Evolutionary conservation across 2,329 filamentous ascomycete genomes (phyloP).

Genomic region (Dissoconium aciculare): DNA sequence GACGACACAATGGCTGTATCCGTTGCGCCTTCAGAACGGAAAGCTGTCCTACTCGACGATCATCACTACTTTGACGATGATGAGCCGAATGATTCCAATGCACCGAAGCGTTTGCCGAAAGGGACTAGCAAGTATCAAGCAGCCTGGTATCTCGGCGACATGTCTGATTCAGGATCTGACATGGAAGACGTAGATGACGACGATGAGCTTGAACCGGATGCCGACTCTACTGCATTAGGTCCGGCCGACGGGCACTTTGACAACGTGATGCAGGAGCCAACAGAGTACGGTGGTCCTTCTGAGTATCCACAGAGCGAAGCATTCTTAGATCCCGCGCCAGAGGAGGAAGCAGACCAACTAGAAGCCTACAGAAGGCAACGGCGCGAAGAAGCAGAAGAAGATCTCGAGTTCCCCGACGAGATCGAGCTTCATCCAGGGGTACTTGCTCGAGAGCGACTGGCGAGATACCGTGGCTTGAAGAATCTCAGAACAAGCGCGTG

Average conservation of each 20-base stretch:
- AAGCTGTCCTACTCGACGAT: slow-evolving; percentile 85
- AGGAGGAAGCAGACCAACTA: slow-evolving; percentile 72
- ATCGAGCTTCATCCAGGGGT: slow-evolving; percentile 86
- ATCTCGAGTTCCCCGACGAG: slow-evolving; percentile 92
- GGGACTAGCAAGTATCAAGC: slow-evolving; percentile 91
- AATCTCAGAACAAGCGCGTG: slow-evolving; percentile 75
- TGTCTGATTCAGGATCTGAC: slow-evolving; percentile 76
- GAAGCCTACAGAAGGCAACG: slow-evolving; percentile 67
- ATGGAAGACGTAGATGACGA: slow-evolving; percentile 50
- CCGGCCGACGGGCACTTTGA: slow-evolving; percentile 62
- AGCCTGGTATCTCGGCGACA: slow-evolving; percentile 77
- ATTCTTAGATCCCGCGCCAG: slow-evolving; percentile 63
- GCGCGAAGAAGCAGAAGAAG: slow-evolving; percentile 68
- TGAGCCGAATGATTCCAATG: slow-evolving; percentile 44
- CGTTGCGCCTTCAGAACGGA: slow-evolving; percentile 39
- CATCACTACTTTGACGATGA: slow-evolving; percentile 97
- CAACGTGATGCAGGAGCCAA: slow-evolving; percentile 37
- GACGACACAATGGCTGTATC: slow-evolving; percentile 43
- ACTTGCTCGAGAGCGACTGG: slow-evolving; percentile 67
- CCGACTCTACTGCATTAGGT: slow-evolving; percentile 35
- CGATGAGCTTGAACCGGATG: slow-evolving; percentile 37
- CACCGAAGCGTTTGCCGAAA: slow-evolving; percentile 64
- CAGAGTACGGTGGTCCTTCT: slow-evolving; percentile 52
- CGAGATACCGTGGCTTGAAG: slow-evolving; percentile 81
- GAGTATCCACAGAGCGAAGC: slow-evolving; percentile 91